Percentiles rank a stretch among this genome's conserved stretches.
phyloP scores from a whole-genome alignment of 371 early-diverging fungal species.

The Mortierella sp. region DNA sequence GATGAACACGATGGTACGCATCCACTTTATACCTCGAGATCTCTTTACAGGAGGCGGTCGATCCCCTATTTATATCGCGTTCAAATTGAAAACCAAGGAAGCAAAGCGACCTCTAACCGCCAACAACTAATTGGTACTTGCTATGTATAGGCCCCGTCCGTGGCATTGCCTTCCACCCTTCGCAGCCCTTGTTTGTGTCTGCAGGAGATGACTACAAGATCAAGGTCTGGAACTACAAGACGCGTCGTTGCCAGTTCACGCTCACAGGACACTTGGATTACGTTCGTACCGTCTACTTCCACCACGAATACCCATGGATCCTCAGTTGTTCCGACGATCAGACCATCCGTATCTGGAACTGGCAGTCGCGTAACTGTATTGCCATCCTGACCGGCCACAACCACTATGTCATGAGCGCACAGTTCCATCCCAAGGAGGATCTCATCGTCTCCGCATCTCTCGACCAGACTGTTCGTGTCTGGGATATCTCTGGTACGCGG shows the following conservation, averaged over 20 bases:
- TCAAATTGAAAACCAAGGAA: no score
- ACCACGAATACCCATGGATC: constrained; percentile 99
- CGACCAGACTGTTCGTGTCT: constrained; percentile 99
- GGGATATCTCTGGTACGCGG: constrained; percentile 95
- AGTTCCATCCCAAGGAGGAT: constrained; percentile 98
- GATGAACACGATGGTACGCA: constrained; percentile 98
- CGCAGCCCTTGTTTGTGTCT: constrained; percentile 98
- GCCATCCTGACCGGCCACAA: constrained; percentile 98
- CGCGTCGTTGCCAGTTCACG: constrained; percentile 94
- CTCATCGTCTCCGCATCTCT: constrained; percentile 96
- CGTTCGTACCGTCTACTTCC: constrained; percentile 98
- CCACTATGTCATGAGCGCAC: constrained; percentile 99
- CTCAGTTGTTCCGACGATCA: constrained; percentile 98
- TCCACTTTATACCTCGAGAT: background rate
- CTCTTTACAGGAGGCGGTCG: background rate
- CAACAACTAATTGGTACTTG: background rate
- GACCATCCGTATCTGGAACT: constrained; percentile 98
- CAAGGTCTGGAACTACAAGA: constrained; percentile 99
- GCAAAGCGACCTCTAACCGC: background rate
- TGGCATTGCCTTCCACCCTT: constrained; percentile 97
- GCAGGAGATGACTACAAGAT: constrained; percentile 99
- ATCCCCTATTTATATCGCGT: background rate
- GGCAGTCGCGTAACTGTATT: constrained; percentile 99
- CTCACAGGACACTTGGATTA: constrained; percentile 99
- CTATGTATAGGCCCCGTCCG: constrained; percentile 93